Evolutionary conservation across 441 rosid genomes (phyloP).

Genomic region (Jatropha multifida): DNA sequence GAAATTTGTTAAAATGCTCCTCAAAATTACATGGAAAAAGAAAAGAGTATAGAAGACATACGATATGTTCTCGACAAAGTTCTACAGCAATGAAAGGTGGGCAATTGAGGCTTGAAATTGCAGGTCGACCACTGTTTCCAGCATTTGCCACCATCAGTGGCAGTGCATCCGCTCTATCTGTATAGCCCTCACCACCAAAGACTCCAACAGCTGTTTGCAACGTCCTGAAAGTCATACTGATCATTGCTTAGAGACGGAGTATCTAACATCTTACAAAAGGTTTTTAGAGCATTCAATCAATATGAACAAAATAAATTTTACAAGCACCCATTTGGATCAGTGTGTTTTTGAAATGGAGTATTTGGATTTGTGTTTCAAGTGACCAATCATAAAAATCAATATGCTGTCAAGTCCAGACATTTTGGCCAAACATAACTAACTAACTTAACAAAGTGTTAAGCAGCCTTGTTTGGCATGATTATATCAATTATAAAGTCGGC

Average conservation of each 20-base stretch:
- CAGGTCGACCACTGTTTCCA: conserved; percentile 69
- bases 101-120: conserved; percentile 77
- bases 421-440: neutral
- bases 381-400: too few species aligned
- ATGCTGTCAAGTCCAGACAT: too few species aligned
- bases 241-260: neutral
- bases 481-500: neutral
- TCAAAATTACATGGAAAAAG: conserved; percentile 6
- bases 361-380: too few species aligned
- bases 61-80: conserved; percentile 95
- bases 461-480: neutral
- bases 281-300: neutral
- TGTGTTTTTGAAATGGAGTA: too few species aligned
- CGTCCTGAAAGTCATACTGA: conserved; percentile 56
- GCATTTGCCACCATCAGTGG: conserved; percentile 96
- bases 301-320: neutral
- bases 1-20: neutral
- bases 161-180: conserved; percentile 52
- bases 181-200: conserved; percentile 86
- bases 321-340: neutral
- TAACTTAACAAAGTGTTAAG: neutral
- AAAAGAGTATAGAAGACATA: conserved; percentile 29
- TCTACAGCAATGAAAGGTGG: conserved; percentile 83
- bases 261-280: neutral
- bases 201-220: conserved; percentile 98